phyloP scores from a whole-genome alignment of 2,329 filamentous ascomycete species.

The Alternaria panax region DNA sequence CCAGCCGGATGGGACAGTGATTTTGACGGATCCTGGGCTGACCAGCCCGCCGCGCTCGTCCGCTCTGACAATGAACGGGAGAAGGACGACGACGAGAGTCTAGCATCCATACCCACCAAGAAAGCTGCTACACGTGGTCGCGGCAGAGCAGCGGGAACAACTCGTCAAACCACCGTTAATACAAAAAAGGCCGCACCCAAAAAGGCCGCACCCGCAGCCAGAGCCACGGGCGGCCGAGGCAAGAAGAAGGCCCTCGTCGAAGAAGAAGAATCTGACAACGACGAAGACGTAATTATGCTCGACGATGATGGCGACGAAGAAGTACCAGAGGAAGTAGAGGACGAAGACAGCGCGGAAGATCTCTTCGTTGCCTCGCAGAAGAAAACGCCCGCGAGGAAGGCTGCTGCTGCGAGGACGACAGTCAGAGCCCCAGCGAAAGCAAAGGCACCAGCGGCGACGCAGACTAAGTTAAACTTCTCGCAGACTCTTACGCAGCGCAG shows the following conservation, averaged over 20 bases:
- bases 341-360: conserved; percentile 53
- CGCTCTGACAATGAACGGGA: conserved; percentile 59
- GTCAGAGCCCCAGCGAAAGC: conserved; percentile 26
- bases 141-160: conserved; percentile 52
- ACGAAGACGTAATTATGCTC: conserved; percentile 53
- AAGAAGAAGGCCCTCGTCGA: conserved; percentile 51
- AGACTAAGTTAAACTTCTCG: conserved; percentile 54
- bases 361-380: conserved; percentile 51
- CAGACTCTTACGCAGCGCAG: conserved; percentile 48
- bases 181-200: conserved; percentile 46
- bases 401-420: conserved; percentile 20
- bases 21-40: conserved; percentile 83
- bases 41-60: conserved; percentile 73
- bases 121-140: conserved; percentile 56
- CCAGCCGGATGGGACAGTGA: conserved; percentile 90
- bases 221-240: conserved; percentile 47
- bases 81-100: conserved; percentile 49
- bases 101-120: conserved; percentile 44
- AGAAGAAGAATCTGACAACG: conserved; percentile 52
- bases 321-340: background rate
- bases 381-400: conserved; percentile 42
- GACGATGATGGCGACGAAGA: conserved; percentile 57
- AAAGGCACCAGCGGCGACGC: conserved; percentile 42
- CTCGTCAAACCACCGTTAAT: conserved; percentile 35
- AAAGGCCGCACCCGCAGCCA: conserved; percentile 45